phyloP scores from a whole-genome alignment of 331 rosid species.

The Quercus phellos region DNA sequence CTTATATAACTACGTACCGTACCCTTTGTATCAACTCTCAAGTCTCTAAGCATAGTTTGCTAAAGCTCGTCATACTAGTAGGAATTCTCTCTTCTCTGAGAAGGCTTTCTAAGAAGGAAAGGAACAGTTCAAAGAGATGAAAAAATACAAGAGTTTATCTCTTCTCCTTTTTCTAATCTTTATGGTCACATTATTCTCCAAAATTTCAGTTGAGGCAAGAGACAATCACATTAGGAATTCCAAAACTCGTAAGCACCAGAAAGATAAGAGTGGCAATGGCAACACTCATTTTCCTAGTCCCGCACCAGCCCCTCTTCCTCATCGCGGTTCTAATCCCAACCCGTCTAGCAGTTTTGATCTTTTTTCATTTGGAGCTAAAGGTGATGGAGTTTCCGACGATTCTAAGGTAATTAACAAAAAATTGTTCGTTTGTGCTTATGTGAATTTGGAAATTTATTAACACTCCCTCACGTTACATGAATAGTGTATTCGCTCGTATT shows the following conservation, averaged over 20 bases:
- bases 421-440: not conserved
- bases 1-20: conserved; percentile 29
- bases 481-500: no score
- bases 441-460: no score
- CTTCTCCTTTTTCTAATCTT: conserved; percentile 31
- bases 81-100: conserved; percentile 5
- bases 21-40: not conserved
- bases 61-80: conserved; percentile 18
- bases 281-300: conserved; percentile 26
- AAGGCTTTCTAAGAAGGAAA: not conserved
- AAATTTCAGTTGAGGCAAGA: conserved; percentile 58
- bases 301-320: conserved; percentile 47
- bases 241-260: conserved; percentile 44
- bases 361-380: conserved; percentile 80
- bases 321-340: conserved; percentile 15
- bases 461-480: no score
- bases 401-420: conserved; percentile 50
- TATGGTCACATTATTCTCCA: conserved; percentile 36
- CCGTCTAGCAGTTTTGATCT: conserved; percentile 39
- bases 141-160: conserved; percentile 31
- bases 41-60: conserved; percentile 12
- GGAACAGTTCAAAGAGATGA: conserved; percentile 29
- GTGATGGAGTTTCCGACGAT: conserved; percentile 76
- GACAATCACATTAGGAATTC: conserved; percentile 39
- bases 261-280: conserved; percentile 30